Evolutionary conservation across 1,284 basidiomycete species (phyloP).

Genomic region (Ganoderma boninense): DNA sequence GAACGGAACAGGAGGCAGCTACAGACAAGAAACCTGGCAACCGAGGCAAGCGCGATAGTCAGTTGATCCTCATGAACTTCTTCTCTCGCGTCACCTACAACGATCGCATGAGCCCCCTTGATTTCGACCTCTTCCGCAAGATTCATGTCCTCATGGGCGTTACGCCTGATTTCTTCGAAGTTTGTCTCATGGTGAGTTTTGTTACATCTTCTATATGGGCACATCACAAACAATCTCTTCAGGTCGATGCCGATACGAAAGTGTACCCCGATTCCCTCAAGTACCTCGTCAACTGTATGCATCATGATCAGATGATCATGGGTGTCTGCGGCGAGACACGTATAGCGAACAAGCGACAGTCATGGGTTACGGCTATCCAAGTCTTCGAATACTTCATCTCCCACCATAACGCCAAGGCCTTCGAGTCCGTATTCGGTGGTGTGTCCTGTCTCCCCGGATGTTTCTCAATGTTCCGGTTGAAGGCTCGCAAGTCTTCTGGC

Average conservation of each 20-base stretch:
- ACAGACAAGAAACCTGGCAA: constrained; percentile 96
- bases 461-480: constrained; percentile 99
- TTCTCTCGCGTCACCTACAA: constrained; percentile 99
- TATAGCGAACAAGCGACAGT: constrained; percentile 97
- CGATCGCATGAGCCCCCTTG: constrained; percentile 97
- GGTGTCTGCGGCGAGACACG: constrained; percentile 98
- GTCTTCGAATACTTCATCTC: constrained; percentile 99
- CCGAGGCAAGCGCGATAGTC: constrained; percentile 98
- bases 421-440: constrained; percentile 99
- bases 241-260: constrained; percentile 99
- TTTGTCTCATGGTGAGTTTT: constrained; percentile 89
- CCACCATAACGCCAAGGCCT: constrained; percentile 97
- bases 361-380: constrained; percentile 99
- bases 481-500: constrained; percentile 86
- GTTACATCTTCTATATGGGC: background rate
- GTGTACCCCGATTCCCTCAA: constrained; percentile 89
- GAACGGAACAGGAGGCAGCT: constrained; percentile 83
- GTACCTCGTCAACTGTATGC: constrained; percentile 96
- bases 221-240: background rate
- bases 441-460: constrained; percentile 99
- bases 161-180: constrained; percentile 99
- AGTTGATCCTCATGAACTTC: constrained; percentile 99
- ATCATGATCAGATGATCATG: constrained; percentile 99
- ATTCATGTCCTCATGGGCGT: constrained; percentile 97
- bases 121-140: constrained; percentile 98